Evolutionary conservation across 495 filamentous ascomycete species (phyloP), one percentile per base, ranked within the genome.

Genomic region (Lasiosphaeris hirsuta): DNA sequence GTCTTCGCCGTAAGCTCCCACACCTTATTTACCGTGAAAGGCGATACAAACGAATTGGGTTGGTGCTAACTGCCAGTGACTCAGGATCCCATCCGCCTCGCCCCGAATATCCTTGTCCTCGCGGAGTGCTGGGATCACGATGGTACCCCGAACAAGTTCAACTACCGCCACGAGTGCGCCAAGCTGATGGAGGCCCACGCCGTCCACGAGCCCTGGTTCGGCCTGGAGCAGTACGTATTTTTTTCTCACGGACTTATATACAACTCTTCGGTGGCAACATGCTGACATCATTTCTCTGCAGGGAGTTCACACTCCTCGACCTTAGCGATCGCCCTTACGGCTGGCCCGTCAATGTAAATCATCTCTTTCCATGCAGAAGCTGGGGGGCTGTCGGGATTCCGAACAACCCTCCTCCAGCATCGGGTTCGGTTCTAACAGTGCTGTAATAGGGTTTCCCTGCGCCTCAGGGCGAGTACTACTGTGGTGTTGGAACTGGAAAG

Each of bases 91-190:
- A 92, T 97, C 90, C 89, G 94, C 62, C 78, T 78, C 61, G 72
- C 72, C 23, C 78, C 79, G 78, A 97, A 97, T 82, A 87, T 97
- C 73, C 84, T 98, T 92, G 94, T 98, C 58, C 87, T 98, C 68
- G 83, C 84, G 69, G 94, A 98, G 79, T 95, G 89, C 81, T 97
- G 91, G 92, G 91, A 96, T 70, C 75, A 87, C 66, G 93, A 97
- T 79, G 94, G 95, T 71, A 90, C 86, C 64, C 94, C 94, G 74
- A 98, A 98, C 86, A 93, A 94, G 76, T 97, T 85, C 88, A 98
- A 97, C 85, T 86, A 89, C 88, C 90, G 94, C 60, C 90, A 72
- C 46, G 69, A 72, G 62, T 58, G 54, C 54, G 65, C 69, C 47
- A 87, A 90, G 69, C 77, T 96, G 66, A 96, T 97, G 92, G 84